Conservation (phyloP, 352 stramenopile species). For the Pythium utonaiense region DNA sequence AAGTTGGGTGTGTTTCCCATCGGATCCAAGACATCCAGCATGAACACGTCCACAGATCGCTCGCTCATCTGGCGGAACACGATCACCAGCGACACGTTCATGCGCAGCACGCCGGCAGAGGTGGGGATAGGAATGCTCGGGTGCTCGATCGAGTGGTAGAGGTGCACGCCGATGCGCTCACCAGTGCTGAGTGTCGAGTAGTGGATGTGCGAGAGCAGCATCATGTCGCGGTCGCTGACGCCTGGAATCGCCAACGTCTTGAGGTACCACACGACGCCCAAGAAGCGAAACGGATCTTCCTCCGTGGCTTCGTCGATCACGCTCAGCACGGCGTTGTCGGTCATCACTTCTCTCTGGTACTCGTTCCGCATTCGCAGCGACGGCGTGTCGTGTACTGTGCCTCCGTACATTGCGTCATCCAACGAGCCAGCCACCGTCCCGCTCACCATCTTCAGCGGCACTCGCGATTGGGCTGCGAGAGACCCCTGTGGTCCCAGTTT, state of each 20-base stretch:
- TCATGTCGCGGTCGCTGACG: slow-evolving; percentile 46
- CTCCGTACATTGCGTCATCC: slow-evolving; percentile 58
- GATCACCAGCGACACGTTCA: slow-evolving; percentile 39
- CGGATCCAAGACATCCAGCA: slow-evolving; percentile 40
- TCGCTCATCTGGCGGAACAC: slow-evolving; percentile 43
- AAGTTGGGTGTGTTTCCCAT: slow-evolving; percentile 35
- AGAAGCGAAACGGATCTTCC: slow-evolving; percentile 53
- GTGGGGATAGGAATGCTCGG: slow-evolving; percentile 34
- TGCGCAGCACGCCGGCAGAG: slow-evolving; percentile 33
- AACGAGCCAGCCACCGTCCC: slow-evolving; percentile 41
- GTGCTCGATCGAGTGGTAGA: slow-evolving; percentile 53
- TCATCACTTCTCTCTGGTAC: slow-evolving; percentile 40
- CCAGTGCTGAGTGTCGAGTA: slow-evolving; percentile 37
- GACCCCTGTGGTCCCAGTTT: slow-evolving; percentile 29
- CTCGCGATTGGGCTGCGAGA: slow-evolving; percentile 30
- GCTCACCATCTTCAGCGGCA: slow-evolving; percentile 31
- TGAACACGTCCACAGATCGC: slow-evolving; percentile 41
- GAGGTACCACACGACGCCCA: slow-evolving; percentile 43
- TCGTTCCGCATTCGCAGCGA: slow-evolving; percentile 36
- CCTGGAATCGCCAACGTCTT: slow-evolving; percentile 22
- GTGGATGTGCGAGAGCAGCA: slow-evolving; percentile 29
- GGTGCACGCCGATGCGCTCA: slow-evolving; percentile 52
- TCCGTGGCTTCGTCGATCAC: slow-evolving; percentile 39
- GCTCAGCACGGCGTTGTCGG: slow-evolving; percentile 40
- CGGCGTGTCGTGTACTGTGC: slow-evolving; percentile 39